phyloP scores from a whole-genome alignment of 78 protist genomes.

The Capsaspora owczarzaki region DNA sequence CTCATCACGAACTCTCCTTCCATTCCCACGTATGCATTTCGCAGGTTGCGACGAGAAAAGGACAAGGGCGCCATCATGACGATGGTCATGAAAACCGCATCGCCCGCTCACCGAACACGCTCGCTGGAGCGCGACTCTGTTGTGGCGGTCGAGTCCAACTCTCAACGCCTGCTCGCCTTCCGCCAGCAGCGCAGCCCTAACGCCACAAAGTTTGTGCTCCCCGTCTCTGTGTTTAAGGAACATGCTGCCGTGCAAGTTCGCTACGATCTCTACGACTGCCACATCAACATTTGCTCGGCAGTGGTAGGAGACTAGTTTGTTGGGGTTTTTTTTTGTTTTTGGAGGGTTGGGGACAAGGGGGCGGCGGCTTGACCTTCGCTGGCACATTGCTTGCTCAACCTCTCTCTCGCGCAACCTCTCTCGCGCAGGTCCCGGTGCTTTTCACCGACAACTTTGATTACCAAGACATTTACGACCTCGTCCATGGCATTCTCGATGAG shows the following conservation, averaged over 20 bases:
- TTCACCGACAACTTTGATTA: conserved; percentile 70
- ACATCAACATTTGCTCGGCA: conserved; percentile 67
- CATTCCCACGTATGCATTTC: neutral
- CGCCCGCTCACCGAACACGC: conserved; percentile 38
- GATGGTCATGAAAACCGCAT: conserved; percentile 34
- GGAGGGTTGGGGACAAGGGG: too few relatives aligned
- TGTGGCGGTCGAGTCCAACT: conserved; percentile 28
- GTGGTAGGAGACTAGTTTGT: too few relatives aligned
- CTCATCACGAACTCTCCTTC: neutral
- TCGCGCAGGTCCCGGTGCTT: conserved; percentile 33
- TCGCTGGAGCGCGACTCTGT: conserved; percentile 32
- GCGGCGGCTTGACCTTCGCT: too few relatives aligned
- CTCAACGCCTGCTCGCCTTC: neutral
- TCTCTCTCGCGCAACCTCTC: too few relatives aligned
- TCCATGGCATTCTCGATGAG: conserved; percentile 39
- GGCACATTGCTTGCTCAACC: too few relatives aligned
- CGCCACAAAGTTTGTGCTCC: neutral
- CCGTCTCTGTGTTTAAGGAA: neutral
- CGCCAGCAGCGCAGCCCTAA: neutral
- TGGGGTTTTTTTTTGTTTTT: too few relatives aligned
- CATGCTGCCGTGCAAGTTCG: conserved; percentile 14
- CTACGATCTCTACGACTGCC: conserved; percentile 62
- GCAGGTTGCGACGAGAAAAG: conserved; percentile 42
- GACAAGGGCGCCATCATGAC: conserved; percentile 68
- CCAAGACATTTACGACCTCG: conserved; percentile 40